phyloP scores from a whole-genome alignment of 768 basidiomycete genomes.

The Neoboletus brunneissimus region DNA sequence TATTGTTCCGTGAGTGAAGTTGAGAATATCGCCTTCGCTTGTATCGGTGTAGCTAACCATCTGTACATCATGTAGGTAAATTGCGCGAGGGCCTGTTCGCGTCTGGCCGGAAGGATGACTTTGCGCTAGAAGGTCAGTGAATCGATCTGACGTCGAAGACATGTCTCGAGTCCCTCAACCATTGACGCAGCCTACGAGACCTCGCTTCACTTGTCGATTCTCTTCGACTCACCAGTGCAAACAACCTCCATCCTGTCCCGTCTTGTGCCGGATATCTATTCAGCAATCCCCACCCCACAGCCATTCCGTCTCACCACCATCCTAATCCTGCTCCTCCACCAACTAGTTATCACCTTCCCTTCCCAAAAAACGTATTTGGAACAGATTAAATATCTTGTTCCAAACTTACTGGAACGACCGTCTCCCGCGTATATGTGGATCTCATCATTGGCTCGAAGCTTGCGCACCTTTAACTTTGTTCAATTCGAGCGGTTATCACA shows the following conservation, averaged over 20 bases:
- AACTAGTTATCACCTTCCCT: constrained; percentile 57
- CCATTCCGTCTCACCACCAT: constrained; percentile 31
- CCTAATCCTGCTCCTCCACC: constrained; percentile 56
- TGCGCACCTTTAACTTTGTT: constrained; percentile 56
- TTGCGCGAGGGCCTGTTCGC: constrained; percentile 71
- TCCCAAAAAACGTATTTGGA: constrained; percentile 54
- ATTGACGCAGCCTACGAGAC: constrained; percentile 61
- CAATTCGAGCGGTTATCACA: constrained; percentile 46
- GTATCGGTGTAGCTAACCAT: neutral
- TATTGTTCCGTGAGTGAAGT: constrained; percentile 60
- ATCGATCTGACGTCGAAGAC: neutral
- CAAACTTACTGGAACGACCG: constrained; percentile 36
- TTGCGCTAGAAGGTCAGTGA: constrained; percentile 63
- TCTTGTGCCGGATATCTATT: constrained; percentile 52
- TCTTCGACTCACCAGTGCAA: constrained; percentile 63
- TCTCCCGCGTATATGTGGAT: constrained; percentile 51
- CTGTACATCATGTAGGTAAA: constrained; percentile 49
- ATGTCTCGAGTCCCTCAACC: neutral
- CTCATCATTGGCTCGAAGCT: constrained; percentile 43
- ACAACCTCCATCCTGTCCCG: constrained; percentile 59
- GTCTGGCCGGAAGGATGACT: constrained; percentile 54
- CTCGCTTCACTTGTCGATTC: constrained; percentile 60
- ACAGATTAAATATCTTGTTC: constrained; percentile 21
- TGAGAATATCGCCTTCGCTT: neutral
- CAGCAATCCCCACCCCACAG: constrained; percentile 11